Base-by-base conservation (phyloP, 2,329 filamentous ascomycete genomes). In the Scolecobasidium constrictum region DNA sequence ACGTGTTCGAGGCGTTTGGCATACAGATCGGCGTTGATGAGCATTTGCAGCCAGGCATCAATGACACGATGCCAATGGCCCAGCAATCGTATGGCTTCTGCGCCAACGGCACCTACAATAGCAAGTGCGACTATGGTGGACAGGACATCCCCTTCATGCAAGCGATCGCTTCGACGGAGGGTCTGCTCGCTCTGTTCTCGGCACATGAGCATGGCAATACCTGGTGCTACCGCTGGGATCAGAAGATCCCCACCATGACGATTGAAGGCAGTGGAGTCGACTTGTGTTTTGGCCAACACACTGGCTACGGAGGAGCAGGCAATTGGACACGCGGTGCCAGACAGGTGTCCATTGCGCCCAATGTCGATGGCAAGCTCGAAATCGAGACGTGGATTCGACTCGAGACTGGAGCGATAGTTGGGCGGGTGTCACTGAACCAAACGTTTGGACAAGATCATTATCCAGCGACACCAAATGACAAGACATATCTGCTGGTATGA, bases 301-400 rank as follows among this genome's bases (percentile, higher is more conserved):
- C 76, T 0, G 81, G 81, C 0, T 84, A 84, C 43, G 81, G 80
- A 0, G 81, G 81, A 0, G 84, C 84, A 49, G 77, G 78, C 0
- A 65, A 66, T 36, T 82, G 74, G 73, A 69, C 71, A 7, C 71
- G 80, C 0, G 81, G 80, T 2, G 68, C 69, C 4, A 64, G 77
- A 1, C 72, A 80, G 49, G 59, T 82, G 11, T n/a, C n/a, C n/a
- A n/a, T n/a, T n/a, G n/a, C n/a, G n/a, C n/a, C n/a, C n/a, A n/a
- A n/a, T n/a, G n/a, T n/a, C n/a, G n/a, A n/a, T n/a, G n/a, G n/a
- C n/a, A n/a, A n/a, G n/a, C 50, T 66, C 2, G 65, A 66, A 28
- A 57, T 75, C 0, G 66, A 78, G 23, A 80, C 75, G 0, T 82
- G 76, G 69, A 73, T 80, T 28, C 65, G 75, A 2, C 60, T 82